Base-by-base conservation (phyloP, 2,329 filamentous ascomycete genomes). In the Cladophialophora chaetospira region DNA sequence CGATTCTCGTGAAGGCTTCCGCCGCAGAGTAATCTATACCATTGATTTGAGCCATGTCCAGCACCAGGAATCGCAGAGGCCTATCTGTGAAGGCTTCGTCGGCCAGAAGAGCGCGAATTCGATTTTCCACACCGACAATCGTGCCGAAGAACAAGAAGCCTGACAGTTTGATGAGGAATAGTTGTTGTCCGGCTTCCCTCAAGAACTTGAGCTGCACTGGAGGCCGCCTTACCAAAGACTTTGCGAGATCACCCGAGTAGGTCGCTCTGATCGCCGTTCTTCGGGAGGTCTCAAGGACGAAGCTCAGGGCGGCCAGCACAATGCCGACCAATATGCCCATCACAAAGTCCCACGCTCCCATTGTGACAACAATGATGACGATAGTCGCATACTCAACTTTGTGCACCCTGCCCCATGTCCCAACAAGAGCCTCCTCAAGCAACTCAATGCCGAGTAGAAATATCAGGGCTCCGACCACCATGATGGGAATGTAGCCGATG, bases 101-200 rank as follows among this genome's bases (percentile, higher is more conserved):
- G 25, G 92, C 87, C 44, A 97, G 86, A 28, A 97, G 76, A 3
- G 81, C 84, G 19, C 92, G 84, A 60, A 97, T 92, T 62, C 88
- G 88, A 61, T 90, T 88, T 72, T 99, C 94, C 0, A 99, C 93
- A 45, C 90, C 91, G 51, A 97, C 93, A 63, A 99, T 96, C 2
- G 92, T 97, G 13, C 94, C 94, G 65, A 99, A 99, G 78, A 99
- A 99, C n/a, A 99, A 82, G 68, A 93, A 97, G 0, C 94, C 93
- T 0, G 89, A 88, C 13, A 99, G 81, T 72, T 97, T 97, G 67
- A 96, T 88, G 47, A 97, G 86, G 57, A 89, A 88, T 29, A 95
- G 94, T 70, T 99, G 94, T 28, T 84, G 82, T 2, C 93, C 92
- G 13, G 94, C 92, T 63, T 93, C 83, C 59, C 87, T 86, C 3